phyloP scores from a whole-genome alignment of 2,329 filamentous ascomycete genomes.

The Colletotrichum cereale region DNA sequence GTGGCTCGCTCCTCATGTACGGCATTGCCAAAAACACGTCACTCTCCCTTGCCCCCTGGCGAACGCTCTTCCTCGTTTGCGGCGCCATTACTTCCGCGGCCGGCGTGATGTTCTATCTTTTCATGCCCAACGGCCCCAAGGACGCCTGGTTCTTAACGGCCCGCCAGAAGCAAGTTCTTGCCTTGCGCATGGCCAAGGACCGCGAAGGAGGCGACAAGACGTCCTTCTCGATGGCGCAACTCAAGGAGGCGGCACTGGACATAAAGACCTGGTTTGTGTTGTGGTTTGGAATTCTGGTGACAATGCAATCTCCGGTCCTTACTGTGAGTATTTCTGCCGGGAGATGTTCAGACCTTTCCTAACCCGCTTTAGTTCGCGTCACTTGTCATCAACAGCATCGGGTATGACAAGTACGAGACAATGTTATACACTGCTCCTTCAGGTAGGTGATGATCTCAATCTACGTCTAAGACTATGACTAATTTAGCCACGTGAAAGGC shows the following conservation, averaged over 20 bases:
- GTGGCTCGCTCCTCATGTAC: constrained; percentile 48
- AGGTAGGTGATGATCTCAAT: background rate
- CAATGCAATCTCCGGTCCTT: constrained; percentile 59
- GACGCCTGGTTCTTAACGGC: constrained; percentile 63
- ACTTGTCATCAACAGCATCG: constrained; percentile 61
- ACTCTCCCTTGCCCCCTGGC: constrained; percentile 58
- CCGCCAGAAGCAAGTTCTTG: constrained; percentile 57
- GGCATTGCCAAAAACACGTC: constrained; percentile 58
- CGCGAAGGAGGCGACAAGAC: constrained; percentile 53
- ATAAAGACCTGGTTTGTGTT: constrained; percentile 59
- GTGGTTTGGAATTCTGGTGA: constrained; percentile 59
- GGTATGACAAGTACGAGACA: constrained; percentile 58
- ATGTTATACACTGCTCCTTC: constrained; percentile 62
- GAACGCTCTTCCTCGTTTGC: constrained; percentile 62
- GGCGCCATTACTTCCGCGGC: constrained; percentile 58
- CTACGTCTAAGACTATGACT: background rate
- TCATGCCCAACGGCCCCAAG: constrained; percentile 60
- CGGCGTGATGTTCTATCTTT: constrained; percentile 59
- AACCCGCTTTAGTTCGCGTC: constrained; percentile 55
- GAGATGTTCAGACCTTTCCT: fast-evolving
- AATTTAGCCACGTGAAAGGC: constrained; percentile 43
- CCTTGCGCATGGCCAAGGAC: constrained; percentile 49
- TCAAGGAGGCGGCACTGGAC: constrained; percentile 59
- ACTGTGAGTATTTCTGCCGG: constrained; percentile 45
- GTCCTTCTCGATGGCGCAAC: constrained; percentile 57